Percentiles rank a stretch among this genome's conserved stretches.
Evolutionary conservation across 331 rosid species (phyloP).

Genomic region (Rosa hybrid): DNA sequence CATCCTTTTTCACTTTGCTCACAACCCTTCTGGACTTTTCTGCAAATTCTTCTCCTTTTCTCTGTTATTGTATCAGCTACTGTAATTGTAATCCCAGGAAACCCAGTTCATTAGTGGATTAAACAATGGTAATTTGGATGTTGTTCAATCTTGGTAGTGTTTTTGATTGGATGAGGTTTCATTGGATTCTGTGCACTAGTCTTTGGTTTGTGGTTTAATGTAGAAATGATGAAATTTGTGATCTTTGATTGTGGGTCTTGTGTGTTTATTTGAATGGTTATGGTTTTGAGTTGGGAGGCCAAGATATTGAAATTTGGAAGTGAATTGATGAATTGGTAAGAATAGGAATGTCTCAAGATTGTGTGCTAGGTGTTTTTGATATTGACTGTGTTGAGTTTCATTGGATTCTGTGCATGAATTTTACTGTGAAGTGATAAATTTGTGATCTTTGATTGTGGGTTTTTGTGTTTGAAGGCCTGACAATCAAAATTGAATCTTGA

Average conservation of each 20-base stretch:
- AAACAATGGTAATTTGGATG: constrained; percentile 42
- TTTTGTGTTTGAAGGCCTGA: not conserved
- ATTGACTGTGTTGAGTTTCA: not conserved
- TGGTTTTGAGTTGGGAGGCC: not conserved
- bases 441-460: not conserved
- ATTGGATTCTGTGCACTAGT: not conserved
- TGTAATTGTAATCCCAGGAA: constrained; percentile 10
- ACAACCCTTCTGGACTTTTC: not conserved
- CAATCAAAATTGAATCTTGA: not conserved
- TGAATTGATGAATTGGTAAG: not conserved
- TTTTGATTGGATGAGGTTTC: not conserved
- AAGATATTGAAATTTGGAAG: not conserved
- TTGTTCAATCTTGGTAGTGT: not conserved
- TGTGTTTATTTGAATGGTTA: not conserved
- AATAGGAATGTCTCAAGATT: not conserved
- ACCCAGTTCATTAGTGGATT: constrained; percentile 27
- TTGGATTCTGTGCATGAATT: not conserved
- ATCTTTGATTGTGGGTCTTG: constrained; percentile 8
- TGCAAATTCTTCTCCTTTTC: constrained; percentile 12
- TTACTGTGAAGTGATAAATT: not conserved
- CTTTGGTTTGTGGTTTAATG: not conserved
- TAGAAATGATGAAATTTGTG: not conserved
- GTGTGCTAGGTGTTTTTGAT: not conserved
- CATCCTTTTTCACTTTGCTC: constrained; percentile 10
- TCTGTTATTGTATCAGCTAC: constrained; percentile 20